Conservation (phyloP, 257 asterid genomes). For the Nicotiana otophora region DNA sequence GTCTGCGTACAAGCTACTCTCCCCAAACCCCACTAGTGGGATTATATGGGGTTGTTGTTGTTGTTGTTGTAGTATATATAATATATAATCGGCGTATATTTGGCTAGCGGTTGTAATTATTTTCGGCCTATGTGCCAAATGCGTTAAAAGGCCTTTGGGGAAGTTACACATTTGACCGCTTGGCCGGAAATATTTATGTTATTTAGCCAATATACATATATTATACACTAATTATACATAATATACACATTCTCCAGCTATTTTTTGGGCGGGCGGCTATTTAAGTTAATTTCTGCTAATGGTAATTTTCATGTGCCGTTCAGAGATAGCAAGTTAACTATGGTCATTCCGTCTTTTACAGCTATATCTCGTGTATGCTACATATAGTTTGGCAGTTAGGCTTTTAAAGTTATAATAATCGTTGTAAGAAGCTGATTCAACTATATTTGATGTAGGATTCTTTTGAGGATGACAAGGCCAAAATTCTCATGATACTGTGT, state of each 20-base stretch:
- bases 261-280: background rate
- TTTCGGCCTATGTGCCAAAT: no score
- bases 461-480: slow-evolving; percentile 87
- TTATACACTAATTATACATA: no score
- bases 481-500: slow-evolving; percentile 85
- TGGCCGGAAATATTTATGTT: no score
- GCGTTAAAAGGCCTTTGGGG: no score
- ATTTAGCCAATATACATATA: no score
- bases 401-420: background rate
- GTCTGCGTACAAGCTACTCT: no score
- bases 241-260: background rate
- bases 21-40: no score
- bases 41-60: no score
- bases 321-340: slow-evolving; percentile 92
- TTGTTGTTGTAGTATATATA: no score
- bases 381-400: background rate
- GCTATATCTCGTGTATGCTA: slow-evolving; percentile 23
- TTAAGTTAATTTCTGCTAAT: slow-evolving; percentile 34
- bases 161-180: no score
- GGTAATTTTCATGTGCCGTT: slow-evolving; percentile 96
- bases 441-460: slow-evolving; percentile 56
- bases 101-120: no score
- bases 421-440: background rate
- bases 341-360: slow-evolving; percentile 54
- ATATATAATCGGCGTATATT: no score